Percentiles rank a stretch among this genome's conserved stretches.
Evolutionary conservation across 2,329 filamentous ascomycete genomes (phyloP).

Genomic region (Dothiorella sarmentorum): DNA sequence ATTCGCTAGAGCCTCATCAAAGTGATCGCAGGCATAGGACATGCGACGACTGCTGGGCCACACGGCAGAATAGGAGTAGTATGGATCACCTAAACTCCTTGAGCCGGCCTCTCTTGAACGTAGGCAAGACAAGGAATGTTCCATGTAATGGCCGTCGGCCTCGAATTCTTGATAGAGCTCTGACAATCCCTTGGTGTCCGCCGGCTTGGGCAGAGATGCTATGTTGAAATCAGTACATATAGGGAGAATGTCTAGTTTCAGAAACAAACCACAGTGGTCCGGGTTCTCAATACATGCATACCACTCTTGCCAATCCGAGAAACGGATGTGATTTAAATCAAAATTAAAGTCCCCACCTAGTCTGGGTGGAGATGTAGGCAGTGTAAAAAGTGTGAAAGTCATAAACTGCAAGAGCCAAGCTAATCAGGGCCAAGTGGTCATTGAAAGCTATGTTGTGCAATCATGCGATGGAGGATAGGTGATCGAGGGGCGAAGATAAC

Average conservation of each 20-base stretch:
- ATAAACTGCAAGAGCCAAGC: neutral
- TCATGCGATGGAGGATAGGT: conserved; percentile 1
- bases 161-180: neutral
- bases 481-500: too few species aligned
- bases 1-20: neutral
- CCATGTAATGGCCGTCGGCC: neutral
- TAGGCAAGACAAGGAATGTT: neutral
- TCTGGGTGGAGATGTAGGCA: too few species aligned
- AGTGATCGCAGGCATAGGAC: neutral
- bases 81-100: neutral
- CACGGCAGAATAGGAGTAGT: neutral
- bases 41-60: neutral
- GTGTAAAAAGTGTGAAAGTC: too few species aligned
- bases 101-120: neutral
- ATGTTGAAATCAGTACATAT: neutral
- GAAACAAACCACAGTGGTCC: neutral
- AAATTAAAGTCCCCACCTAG: too few species aligned
- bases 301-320: neutral
- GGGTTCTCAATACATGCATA: neutral
- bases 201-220: neutral
- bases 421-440: neutral
- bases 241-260: neutral
- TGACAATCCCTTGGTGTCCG: neutral
- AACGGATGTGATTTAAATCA: too few species aligned
- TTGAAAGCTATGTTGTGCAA: conserved; percentile 9